Conservation (phyloP, 1,284 basidiomycete genomes). For the Tremellales sp. region DNA sequence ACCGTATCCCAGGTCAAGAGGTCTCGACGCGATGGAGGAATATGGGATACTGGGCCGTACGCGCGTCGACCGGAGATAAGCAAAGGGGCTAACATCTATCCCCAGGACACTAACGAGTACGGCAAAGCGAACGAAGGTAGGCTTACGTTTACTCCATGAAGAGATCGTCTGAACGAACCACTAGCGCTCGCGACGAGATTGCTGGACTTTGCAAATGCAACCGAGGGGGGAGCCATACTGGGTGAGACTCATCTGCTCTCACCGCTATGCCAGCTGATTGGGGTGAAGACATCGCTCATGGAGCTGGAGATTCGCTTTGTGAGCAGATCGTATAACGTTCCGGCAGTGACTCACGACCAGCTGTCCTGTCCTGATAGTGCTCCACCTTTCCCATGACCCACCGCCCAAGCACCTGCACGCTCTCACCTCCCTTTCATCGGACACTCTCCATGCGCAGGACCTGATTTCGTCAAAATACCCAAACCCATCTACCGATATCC, state of each 20-base stretch:
- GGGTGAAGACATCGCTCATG: slow-evolving; percentile 62
- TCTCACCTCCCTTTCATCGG: slow-evolving; percentile 58
- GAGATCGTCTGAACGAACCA: not conserved
- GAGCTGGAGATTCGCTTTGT: slow-evolving; percentile 65
- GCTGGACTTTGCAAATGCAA: slow-evolving; percentile 52
- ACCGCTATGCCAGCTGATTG: slow-evolving; percentile 3
- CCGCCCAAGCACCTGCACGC: slow-evolving; percentile 56
- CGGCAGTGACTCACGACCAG: too few species aligned
- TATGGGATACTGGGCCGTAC: slow-evolving; percentile 44
- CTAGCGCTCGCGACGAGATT: slow-evolving; percentile 57
- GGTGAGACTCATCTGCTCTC: slow-evolving; percentile 48
- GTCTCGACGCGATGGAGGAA: slow-evolving; percentile 33
- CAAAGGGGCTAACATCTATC: not conserved
- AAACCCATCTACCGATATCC: slow-evolving; percentile 15
- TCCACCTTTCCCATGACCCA: slow-evolving; percentile 44
- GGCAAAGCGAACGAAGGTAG: slow-evolving; percentile 61
- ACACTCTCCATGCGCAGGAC: slow-evolving; percentile 53
- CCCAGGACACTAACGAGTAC: slow-evolving; percentile 54
- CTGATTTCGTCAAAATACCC: slow-evolving; percentile 46
- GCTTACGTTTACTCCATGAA: not conserved
- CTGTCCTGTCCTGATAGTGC: slow-evolving; percentile 44
- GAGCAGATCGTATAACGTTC: slow-evolving; percentile 21
- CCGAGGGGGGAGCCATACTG: slow-evolving; percentile 50
- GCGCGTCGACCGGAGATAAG: slow-evolving; percentile 6
- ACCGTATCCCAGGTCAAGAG: slow-evolving; percentile 12